Base-by-base conservation (phyloP, 768 basidiomycete species). In the Pleurotus ostreatus region DNA sequence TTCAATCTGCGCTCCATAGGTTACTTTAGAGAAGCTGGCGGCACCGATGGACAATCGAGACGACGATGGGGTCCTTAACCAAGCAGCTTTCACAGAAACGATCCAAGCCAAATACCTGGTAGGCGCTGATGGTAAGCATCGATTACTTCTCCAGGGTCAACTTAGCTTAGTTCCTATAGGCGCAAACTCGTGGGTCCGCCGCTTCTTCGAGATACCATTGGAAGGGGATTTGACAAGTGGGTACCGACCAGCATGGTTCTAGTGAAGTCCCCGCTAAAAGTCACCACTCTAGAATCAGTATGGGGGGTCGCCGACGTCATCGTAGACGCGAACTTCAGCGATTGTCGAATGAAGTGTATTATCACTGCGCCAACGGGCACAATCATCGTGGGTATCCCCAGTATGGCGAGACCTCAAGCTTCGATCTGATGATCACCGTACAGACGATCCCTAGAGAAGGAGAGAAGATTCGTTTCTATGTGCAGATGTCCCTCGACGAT, bases 171-270 rank as follows among this genome's bases (percentile, higher is more conserved):
- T 34, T 34, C 9, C 38, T 20, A 7, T 34, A 63, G 63, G 65
- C 45, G 65, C 63, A 8, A 61, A 62, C 41, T 64, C 64, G 3
- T 67, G 61, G 61, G 56, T 66, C 7, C 55, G 65, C 6, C 53
- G 56, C 13, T 46, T 58, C 6, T 26, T 65, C 6, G 49, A 48
- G 1, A 52, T 65, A 37, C 34, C 51, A 18, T 46, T 65, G 52
- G 56, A 64, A 52, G 64, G 63, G 11, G 64, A 64, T 5, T 34
- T 39, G 15, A 61, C 63, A 6, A 20, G 41, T 43, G 0, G 6
- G 41, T 43, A 18, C 11, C 40, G 7, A 7, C 11, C 40, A 43
- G 5, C 40, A 15, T 12, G 40, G 5, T 26, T 6, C 40, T 43
- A 15, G 5, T 43, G 5, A 43, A 18, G 18, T 11, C 18, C 15